Conservation (phyloP, 768 basidiomycete genomes). For the Calocybe gangraenosa region DNA sequence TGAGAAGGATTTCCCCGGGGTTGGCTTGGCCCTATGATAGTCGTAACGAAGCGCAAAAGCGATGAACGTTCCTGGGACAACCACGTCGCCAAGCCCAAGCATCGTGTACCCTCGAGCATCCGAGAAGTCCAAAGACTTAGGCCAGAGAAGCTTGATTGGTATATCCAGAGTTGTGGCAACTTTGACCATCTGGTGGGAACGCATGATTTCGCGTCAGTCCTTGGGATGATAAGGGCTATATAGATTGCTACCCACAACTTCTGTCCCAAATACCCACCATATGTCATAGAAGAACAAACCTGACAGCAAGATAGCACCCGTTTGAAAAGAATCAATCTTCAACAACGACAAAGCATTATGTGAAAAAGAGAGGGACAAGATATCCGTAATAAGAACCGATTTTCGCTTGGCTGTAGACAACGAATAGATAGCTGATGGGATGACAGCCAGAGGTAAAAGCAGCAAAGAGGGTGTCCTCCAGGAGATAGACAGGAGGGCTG, state of each 20-base stretch:
- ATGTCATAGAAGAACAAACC: conserved; percentile 93
- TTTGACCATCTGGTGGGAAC: conserved; percentile 70
- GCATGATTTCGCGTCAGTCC: background rate
- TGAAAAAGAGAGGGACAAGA: conserved; percentile 73
- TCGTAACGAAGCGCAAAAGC: conserved; percentile 88
- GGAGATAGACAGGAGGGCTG: conserved; percentile 37
- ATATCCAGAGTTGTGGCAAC: conserved; percentile 88
- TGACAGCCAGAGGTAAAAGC: conserved; percentile 53
- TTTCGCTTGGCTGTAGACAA: conserved; percentile 39
- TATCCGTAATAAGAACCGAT: conserved; percentile 72
- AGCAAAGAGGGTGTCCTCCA: conserved; percentile 55
- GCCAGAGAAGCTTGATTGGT: conserved; percentile 91
- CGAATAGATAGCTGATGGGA: conserved; percentile 65
- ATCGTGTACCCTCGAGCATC: conserved; percentile 67
- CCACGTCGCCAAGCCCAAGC: conserved; percentile 90
- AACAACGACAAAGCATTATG: conserved; percentile 77
- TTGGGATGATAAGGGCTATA: no score
- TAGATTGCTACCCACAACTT: conserved; percentile 53
- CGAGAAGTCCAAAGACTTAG: conserved; percentile 56
- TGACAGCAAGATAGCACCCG: conserved; percentile 75
- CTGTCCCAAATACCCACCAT: conserved; percentile 91
- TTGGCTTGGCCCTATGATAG: conserved; percentile 39
- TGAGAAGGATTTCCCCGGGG: conserved; percentile 31
- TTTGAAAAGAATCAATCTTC: conserved; percentile 85
- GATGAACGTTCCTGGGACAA: conserved; percentile 64